phyloP scores from a whole-genome alignment of 2,329 filamentous ascomycete species.

The Cladophialophora carrionii region DNA sequence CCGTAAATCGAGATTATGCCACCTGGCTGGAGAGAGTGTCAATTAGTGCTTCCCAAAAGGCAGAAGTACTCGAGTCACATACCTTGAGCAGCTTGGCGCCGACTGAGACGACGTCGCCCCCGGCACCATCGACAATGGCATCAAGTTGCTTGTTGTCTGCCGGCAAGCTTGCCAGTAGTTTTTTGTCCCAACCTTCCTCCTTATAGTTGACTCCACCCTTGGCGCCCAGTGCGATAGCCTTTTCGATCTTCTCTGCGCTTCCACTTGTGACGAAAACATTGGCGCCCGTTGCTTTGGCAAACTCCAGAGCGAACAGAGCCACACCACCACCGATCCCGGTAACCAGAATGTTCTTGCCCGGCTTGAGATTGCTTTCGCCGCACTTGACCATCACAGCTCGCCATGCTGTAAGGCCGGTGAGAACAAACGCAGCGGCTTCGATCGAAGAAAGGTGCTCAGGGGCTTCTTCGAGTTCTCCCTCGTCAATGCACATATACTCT shows the following conservation, averaged over 20 bases:
- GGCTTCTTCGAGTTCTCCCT: constrained; percentile 73
- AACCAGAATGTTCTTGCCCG: constrained; percentile 75
- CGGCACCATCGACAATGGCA: constrained; percentile 86
- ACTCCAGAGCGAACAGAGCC: constrained; percentile 78
- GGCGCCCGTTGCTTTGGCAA: constrained; percentile 73
- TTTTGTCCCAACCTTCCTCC: constrained; percentile 77
- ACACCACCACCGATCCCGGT: constrained; percentile 95
- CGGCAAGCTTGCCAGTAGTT: constrained; percentile 63
- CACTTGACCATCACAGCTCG: constrained; percentile 80
- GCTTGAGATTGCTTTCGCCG: constrained; percentile 44
- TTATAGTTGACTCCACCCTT: constrained; percentile 82
- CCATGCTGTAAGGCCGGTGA: constrained; percentile 88
- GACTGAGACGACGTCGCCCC: constrained; percentile 77
- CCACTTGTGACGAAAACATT: constrained; percentile 82
- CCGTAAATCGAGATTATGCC: constrained; percentile 87
- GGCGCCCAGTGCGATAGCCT: constrained; percentile 72
- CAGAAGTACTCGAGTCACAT: constrained; percentile 30
- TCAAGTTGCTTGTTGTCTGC: constrained; percentile 71
- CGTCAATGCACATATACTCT: constrained; percentile 71
- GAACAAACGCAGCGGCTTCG: constrained; percentile 81
- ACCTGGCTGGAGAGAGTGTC: constrained; percentile 57
- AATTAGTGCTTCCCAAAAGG: constrained; percentile 1
- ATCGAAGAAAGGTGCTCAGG: constrained; percentile 71
- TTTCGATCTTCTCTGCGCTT: constrained; percentile 72
- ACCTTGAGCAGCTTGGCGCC: constrained; percentile 70